Evolutionary conservation across 306 rosid species (phyloP).

Genomic region (Sindora glabra): DNA sequence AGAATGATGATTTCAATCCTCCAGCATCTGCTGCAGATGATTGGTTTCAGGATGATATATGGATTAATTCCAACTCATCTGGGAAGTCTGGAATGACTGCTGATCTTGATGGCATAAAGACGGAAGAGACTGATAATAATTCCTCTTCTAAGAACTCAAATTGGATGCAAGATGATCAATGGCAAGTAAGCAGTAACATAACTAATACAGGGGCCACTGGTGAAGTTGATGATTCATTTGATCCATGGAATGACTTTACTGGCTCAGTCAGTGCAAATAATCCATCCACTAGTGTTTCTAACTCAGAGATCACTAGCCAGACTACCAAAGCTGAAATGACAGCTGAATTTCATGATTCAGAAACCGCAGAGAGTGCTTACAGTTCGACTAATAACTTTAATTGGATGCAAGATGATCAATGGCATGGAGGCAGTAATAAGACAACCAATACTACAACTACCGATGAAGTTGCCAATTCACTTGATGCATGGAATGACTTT

Average conservation of each 20-base stretch:
- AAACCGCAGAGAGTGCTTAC: conserved; percentile 19
- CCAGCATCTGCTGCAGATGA: conserved; percentile 35
- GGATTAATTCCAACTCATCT: conserved; percentile 31
- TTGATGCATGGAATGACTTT: conserved; percentile 63
- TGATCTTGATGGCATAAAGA: conserved; percentile 19
- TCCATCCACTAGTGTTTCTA: conserved; percentile 34
- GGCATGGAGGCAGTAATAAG: conserved; percentile 33
- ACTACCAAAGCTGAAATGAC: conserved; percentile 34
- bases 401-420: conserved; percentile 43
- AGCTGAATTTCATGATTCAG: conserved; percentile 19
- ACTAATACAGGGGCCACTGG: conserved; percentile 20
- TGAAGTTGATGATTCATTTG: conserved; percentile 36
- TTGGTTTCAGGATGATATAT: conserved; percentile 55
- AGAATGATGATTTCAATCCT: conserved; percentile 24
- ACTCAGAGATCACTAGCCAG: conserved; percentile 21
- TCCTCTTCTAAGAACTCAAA: conserved; percentile 32
- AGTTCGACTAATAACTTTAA: conserved; percentile 26
- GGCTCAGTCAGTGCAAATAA: conserved; percentile 34
- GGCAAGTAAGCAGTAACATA: conserved; percentile 28
- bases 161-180: conserved; percentile 41
- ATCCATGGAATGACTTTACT: conserved; percentile 63
- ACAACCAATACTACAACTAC: conserved; percentile 20
- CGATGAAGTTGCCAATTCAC: conserved; percentile 26
- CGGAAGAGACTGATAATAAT: conserved; percentile 25
- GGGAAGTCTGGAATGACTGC: conserved; percentile 27